Percentiles rank a stretch among this genome's conserved stretches.
Evolutionary conservation across 2,329 filamentous ascomycete species (phyloP).

Genomic region (Fusarium brevicatenulatum): DNA sequence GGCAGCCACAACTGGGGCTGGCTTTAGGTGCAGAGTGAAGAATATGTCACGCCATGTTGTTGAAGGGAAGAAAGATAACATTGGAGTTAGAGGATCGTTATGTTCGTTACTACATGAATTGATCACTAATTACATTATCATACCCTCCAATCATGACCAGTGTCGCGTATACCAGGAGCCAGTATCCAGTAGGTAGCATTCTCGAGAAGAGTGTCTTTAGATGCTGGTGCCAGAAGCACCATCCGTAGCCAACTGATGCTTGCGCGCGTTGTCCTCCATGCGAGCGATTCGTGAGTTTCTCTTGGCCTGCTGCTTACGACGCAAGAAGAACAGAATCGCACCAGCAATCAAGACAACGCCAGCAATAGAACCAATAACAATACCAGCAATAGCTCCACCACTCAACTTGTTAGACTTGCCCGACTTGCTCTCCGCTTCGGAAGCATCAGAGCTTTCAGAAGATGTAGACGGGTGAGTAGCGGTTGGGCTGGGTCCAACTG

Average conservation of each 20-base stretch:
- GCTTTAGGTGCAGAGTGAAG: not conserved
- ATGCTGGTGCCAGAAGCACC: slow-evolving; percentile 4
- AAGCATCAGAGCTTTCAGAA: not conserved
- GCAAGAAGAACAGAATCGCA: slow-evolving; percentile 66
- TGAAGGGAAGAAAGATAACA: not conserved
- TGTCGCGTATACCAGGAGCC: not conserved
- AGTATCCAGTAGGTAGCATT: not conserved
- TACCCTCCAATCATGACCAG: not conserved
- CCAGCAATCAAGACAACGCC: slow-evolving; percentile 70
- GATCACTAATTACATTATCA: not conserved
- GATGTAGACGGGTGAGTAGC: slow-evolving; percentile 19
- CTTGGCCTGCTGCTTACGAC: slow-evolving; percentile 41
- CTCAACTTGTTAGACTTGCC: slow-evolving; percentile 70
- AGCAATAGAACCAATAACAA: slow-evolving; percentile 75
- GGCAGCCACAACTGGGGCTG: not conserved
- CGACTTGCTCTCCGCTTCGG: not conserved
- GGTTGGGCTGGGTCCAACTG: slow-evolving; percentile 12
- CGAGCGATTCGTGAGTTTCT: slow-evolving; percentile 27
- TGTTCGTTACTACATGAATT: not conserved
- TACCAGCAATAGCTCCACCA: slow-evolving; percentile 77
- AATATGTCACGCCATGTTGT: not conserved
- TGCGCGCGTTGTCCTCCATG: slow-evolving; percentile 30
- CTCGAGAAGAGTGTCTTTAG: accelerated
- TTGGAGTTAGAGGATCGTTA: no score
- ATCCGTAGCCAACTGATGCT: slow-evolving; percentile 27